Conservation (phyloP, 352 stramenopile species). For the Elongisporangium anandrum region DNA sequence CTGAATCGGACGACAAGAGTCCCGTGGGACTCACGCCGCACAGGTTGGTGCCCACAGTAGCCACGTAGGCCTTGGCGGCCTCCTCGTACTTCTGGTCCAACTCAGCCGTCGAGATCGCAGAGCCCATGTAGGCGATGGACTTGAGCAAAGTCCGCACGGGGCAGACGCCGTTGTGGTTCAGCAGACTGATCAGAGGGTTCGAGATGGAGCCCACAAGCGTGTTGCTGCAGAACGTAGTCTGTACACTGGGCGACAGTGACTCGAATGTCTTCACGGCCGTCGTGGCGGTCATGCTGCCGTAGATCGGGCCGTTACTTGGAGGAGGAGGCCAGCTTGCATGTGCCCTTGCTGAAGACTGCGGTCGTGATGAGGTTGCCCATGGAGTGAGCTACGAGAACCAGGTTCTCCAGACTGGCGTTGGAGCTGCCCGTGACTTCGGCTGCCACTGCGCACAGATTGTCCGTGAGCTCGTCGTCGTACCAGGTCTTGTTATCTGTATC, state of each 20-base stretch:
- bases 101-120: slow-evolving; percentile 5
- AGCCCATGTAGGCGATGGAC: slow-evolving; percentile 14
- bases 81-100: slow-evolving; percentile 13
- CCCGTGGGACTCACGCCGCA: slow-evolving; percentile 17
- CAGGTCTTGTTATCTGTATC: slow-evolving; percentile 19
- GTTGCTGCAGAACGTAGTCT: slow-evolving; percentile 11
- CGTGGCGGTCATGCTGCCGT: slow-evolving; percentile 18
- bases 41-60: slow-evolving; percentile 13
- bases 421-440: slow-evolving; percentile 1
- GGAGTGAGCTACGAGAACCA: slow-evolving; percentile 37
- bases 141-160: slow-evolving; percentile 8
- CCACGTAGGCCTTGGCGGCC: slow-evolving; percentile 5
- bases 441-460: slow-evolving; percentile 18
- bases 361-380: slow-evolving; percentile 42
- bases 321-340: slow-evolving; percentile 18
- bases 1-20: slow-evolving; percentile 13
- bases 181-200: slow-evolving; percentile 8
- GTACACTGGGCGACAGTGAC: slow-evolving; percentile 4
- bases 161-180: slow-evolving; percentile 14
- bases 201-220: slow-evolving; percentile 7
- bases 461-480: slow-evolving; percentile 16
- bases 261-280: slow-evolving; percentile 10
- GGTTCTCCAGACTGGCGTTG: slow-evolving; percentile 13
- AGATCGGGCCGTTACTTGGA: slow-evolving; percentile 35
- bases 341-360: slow-evolving; percentile 13